These are phyloP conservation scores for Parietaria judaica DNA, from an alignment of 306 rosid genomes.

Conservation along the genomic window DNA sequence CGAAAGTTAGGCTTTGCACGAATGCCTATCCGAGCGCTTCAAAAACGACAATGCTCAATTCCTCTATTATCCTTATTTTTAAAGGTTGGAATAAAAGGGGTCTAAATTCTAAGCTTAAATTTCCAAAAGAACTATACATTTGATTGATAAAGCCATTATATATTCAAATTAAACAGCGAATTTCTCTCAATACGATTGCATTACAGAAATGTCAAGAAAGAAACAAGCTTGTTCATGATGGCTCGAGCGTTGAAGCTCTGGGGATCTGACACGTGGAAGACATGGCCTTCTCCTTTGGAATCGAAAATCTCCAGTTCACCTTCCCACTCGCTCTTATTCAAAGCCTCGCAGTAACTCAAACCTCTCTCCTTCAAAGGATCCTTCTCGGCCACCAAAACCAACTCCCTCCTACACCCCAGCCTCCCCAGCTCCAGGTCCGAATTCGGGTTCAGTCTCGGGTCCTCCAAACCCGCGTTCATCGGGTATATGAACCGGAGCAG, in stretches of 20 bases:
- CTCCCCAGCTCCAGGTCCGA: slow-evolving; percentile 17
- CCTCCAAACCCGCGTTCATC: slow-evolving; percentile 10
- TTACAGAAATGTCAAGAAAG: slow-evolving; percentile 4
- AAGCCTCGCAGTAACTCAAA: slow-evolving; percentile 7
- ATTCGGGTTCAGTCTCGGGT: slow-evolving; percentile 23
- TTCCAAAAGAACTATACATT: no score
- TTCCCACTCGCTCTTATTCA: slow-evolving; percentile 14
- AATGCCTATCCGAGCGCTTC: no score
- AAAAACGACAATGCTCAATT: no score
- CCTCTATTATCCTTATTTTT: no score
- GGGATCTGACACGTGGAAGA: slow-evolving; percentile 8
- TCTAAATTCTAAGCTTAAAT: no score
- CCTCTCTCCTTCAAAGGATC: slow-evolving; percentile 22
- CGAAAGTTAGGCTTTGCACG: no score
- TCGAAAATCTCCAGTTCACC: slow-evolving; percentile 17
- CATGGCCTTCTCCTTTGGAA: slow-evolving; percentile 6
- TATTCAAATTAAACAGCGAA: no score
- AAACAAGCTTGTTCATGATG: neutral
- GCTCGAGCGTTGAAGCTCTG: slow-evolving; percentile 8
- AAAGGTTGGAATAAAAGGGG: no score
- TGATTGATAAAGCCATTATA: no score
- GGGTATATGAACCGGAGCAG: slow-evolving; percentile 10
- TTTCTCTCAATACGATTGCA: no score
- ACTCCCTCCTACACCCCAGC: slow-evolving; percentile 20
- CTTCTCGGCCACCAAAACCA: slow-evolving; percentile 31